Conservation (phyloP, 768 basidiomycete genomes). For the Tephrocybe sp. region DNA sequence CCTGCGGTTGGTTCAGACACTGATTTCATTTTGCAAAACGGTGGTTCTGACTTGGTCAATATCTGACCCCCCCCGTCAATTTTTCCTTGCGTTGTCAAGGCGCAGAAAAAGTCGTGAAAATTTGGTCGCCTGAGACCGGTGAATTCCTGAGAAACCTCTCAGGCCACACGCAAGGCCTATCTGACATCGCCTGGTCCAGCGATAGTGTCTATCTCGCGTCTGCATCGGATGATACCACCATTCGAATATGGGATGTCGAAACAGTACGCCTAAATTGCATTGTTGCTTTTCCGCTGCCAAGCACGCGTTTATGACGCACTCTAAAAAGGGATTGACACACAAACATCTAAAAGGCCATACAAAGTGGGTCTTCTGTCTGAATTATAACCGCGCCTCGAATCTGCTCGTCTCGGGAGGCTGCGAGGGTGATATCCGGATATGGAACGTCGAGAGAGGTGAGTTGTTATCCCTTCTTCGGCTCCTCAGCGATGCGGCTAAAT, state of each 20-base stretch:
- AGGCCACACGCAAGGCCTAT: conserved; percentile 82
- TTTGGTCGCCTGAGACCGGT: conserved; percentile 82
- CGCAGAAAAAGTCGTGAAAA: conserved; percentile 76
- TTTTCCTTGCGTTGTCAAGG: conserved; percentile 37
- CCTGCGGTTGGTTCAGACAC: conserved; percentile 67
- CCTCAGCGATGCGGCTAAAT: not conserved
- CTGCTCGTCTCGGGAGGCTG: conserved; percentile 90
- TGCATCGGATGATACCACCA: conserved; percentile 89
- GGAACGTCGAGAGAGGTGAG: conserved; percentile 83
- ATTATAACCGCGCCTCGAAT: conserved; percentile 87
- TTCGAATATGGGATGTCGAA: conserved; percentile 89
- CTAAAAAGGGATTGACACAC: conserved; percentile 64
- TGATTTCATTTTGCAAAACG: conserved; percentile 10
- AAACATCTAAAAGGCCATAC: conserved; percentile 80
- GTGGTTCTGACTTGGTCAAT: conserved; percentile 16
- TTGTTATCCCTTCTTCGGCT: conserved; percentile 6
- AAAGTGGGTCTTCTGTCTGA: conserved; percentile 88
- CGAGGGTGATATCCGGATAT: conserved; percentile 91
- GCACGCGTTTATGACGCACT: conserved; percentile 9
- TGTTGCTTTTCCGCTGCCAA: not conserved
- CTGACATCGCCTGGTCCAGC: conserved; percentile 87
- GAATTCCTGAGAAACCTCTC: conserved; percentile 72
- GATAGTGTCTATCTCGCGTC: conserved; percentile 84
- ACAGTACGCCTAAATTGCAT: conserved; percentile 43
- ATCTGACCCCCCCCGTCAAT: not conserved